These are phyloP conservation scores for Calycina herbarum DNA, from an alignment of 2,329 filamentous ascomycete species.

Conservation along the genomic window DNA sequence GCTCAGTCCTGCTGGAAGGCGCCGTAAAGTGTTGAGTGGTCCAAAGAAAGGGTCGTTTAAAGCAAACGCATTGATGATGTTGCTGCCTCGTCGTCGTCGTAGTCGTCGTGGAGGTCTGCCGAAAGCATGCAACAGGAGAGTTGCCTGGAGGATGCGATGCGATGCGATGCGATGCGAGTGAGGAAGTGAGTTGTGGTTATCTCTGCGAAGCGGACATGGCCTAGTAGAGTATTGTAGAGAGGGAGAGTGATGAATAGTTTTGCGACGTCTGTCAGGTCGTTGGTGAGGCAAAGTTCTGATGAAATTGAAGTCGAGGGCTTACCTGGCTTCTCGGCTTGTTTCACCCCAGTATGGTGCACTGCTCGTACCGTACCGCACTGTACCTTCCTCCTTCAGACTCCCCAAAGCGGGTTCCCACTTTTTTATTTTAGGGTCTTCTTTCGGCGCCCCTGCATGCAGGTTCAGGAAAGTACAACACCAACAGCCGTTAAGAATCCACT, in stretches of 20 bases:
- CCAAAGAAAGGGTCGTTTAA: neutral
- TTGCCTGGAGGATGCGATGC: neutral
- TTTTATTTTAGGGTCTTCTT: neutral
- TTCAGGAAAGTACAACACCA: neutral
- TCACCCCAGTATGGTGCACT: neutral
- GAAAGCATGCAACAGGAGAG: neutral
- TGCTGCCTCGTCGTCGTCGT: conserved; percentile 1
- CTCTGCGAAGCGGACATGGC: neutral
- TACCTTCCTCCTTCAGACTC: conserved; percentile 1
- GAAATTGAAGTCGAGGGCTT: neutral
- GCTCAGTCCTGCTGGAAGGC: conserved; percentile 8
- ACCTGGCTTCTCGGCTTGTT: conserved; percentile 1
- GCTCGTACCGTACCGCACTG: too few relatives aligned
- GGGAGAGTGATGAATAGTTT: neutral
- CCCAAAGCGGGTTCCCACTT: neutral
- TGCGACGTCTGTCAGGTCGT: neutral
- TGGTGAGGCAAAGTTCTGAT: conserved; percentile 3
- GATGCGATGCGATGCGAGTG: neutral
- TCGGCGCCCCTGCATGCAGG: neutral
- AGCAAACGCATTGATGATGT: neutral
- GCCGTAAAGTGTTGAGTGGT: neutral
- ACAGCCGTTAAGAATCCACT: too few relatives aligned
- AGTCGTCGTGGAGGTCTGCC: neutral
- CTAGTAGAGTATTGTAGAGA: neutral
- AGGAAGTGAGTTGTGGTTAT: neutral